Conservation (phyloP, 1,139 yeast genomes). For the Arxiozyma telluris region DNA sequence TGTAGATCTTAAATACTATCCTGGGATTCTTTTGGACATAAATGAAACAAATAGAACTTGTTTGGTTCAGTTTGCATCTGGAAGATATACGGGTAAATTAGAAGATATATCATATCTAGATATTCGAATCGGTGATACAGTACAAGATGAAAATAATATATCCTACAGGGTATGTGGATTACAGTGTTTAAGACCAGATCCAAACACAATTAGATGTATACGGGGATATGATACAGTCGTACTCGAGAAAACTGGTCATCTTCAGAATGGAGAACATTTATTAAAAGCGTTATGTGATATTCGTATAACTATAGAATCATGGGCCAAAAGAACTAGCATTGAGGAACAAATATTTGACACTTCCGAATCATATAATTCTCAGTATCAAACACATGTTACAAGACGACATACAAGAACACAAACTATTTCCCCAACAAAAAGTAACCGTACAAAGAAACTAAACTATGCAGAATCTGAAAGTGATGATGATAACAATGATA, state of each 20-base stretch:
- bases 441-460: background rate
- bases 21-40: slow-evolving; percentile 26
- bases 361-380: slow-evolving; percentile 10
- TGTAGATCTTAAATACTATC: slow-evolving; percentile 28
- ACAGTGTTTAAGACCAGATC: slow-evolving; percentile 20
- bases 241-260: slow-evolving; percentile 27
- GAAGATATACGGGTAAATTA: slow-evolving; percentile 13
- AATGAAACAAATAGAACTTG: slow-evolving; percentile 18
- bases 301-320: slow-evolving; percentile 22
- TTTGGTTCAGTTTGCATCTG: slow-evolving; percentile 19
- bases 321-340: slow-evolving; percentile 27
- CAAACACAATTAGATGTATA: slow-evolving; percentile 38
- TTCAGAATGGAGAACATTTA: slow-evolving; percentile 13
- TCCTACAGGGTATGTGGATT: slow-evolving; percentile 42
- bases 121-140: slow-evolving; percentile 36
- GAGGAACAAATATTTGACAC: background rate
- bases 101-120: slow-evolving; percentile 30
- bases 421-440: slow-evolving; percentile 15
- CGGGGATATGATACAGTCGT: slow-evolving; percentile 49
- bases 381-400: slow-evolving; percentile 16
- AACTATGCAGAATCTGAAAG: background rate
- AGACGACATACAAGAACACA: slow-evolving; percentile 19
- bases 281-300: background rate
- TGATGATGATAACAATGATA: background rate
- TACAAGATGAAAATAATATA: slow-evolving; percentile 24